Percentiles rank a stretch among this genome's conserved stretches.
Evolutionary conservation across 805 yeast genomes (phyloP).

Genomic region (Lipomyces orientalis): DNA sequence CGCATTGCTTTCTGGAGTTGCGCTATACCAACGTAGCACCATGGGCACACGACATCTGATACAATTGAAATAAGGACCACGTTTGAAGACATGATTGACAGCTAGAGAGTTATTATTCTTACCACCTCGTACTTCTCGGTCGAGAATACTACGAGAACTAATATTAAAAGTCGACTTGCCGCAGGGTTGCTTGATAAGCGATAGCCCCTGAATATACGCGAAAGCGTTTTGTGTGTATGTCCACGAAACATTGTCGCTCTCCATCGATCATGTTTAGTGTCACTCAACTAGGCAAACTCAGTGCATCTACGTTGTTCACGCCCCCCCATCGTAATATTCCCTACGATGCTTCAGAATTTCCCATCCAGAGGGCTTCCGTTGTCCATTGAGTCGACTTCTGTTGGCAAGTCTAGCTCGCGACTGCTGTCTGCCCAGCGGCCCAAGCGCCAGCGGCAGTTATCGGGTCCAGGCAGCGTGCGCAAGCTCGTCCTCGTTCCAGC

Average conservation of each 20-base stretch:
- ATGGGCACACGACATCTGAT: conserved; percentile 34
- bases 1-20: conserved; percentile 27
- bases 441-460: conserved; percentile 31
- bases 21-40: conserved; percentile 34
- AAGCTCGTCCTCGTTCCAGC: conserved; percentile 22
- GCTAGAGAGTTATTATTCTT: no score
- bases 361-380: conserved; percentile 33
- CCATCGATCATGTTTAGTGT: no score
- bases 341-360: conserved; percentile 32
- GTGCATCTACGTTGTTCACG: neutral
- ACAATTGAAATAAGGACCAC: conserved; percentile 24
- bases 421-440: conserved; percentile 23
- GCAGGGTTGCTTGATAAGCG: neutral
- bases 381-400: conserved; percentile 9
- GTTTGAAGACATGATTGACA: neutral
- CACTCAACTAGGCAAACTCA: neutral
- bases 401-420: conserved; percentile 13
- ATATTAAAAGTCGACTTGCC: no score
- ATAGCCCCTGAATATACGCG: conserved; percentile 4
- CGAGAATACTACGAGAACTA: no score
- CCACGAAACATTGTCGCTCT: no score
- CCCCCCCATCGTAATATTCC: neutral
- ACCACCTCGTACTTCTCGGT: no score
- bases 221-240: neutral
- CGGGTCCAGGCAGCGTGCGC: conserved; percentile 27